A percentile compares a stretch with the other conserved stretches of the same genome.
These are phyloP conservation scores for Diaporthe ilicicola DNA, from an alignment of 2,329 filamentous ascomycete genomes.

Conservation along the genomic window DNA sequence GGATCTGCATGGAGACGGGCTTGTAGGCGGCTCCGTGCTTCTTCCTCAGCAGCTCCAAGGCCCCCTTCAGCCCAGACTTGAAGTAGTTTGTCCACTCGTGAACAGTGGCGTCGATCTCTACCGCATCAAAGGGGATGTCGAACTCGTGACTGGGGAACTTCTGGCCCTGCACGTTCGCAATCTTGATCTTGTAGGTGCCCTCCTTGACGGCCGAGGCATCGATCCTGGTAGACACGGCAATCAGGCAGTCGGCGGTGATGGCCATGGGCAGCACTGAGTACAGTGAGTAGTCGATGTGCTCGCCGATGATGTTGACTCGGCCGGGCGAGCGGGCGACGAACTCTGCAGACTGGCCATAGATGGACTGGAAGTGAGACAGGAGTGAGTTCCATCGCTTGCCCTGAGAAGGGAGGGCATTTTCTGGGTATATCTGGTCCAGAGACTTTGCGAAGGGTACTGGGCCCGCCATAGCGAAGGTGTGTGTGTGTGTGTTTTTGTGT, in stretches of 20 bases:
- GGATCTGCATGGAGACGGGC: constrained; percentile 82
- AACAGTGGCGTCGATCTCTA: constrained; percentile 84
- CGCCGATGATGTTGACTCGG: constrained; percentile 97
- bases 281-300: constrained; percentile 98
- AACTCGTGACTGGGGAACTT: constrained; percentile 83
- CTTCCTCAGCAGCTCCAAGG: constrained; percentile 78
- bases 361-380: constrained; percentile 73
- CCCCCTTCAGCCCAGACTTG: constrained; percentile 87
- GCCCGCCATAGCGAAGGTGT: constrained; percentile 56
- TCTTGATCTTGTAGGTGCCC: constrained; percentile 72
- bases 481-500: too few relatives aligned
- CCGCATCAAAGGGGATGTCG: constrained; percentile 68
- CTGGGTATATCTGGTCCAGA: constrained; percentile 84
- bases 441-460: constrained; percentile 78
- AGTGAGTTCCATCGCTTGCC: constrained; percentile 79
- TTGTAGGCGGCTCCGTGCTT: constrained; percentile 68
- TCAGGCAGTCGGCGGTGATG: constrained; percentile 87
- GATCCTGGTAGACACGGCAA: constrained; percentile 71
- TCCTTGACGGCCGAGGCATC: constrained; percentile 57
- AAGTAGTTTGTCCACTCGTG: constrained; percentile 99
- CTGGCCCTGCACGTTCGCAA: constrained; percentile 79
- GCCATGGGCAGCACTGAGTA: constrained; percentile 97
- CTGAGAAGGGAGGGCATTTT: constrained; percentile 73
- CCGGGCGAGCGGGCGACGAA: constrained; percentile 93
- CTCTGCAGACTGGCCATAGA: constrained; percentile 75